Evolutionary conservation across 2,329 filamentous ascomycete species (phyloP), one percentile per base, ranked within the genome.

Genomic region (Xenoacremonium recifei): DNA sequence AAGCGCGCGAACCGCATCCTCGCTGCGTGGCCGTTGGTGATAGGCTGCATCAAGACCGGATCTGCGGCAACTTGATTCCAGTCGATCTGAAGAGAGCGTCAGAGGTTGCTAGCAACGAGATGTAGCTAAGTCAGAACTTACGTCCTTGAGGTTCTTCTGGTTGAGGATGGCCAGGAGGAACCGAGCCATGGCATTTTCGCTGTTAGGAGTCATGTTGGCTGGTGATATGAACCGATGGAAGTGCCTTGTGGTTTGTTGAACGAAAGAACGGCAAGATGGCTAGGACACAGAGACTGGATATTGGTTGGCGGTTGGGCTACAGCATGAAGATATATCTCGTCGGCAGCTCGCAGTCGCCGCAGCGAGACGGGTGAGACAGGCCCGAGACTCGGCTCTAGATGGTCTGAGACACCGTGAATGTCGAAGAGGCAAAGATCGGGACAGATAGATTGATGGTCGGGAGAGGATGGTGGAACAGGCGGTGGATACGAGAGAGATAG

Each of bases 121-220:
- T n/a, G n/a, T 15, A 9, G 29, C n/a, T 9, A 15, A 15, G 21
- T 27, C 4, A 17, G 46, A 29, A 69, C 78, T 70, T 62, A 82
- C 78, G 64, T 81, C 76, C 55, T 79, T 81, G 39, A 81, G 70
- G 44, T 71, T 75, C 63, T 79, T 80, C 63, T 82, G 78, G 60
- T 73, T 72, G 44, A 82, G 55, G 45, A 82, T 81, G 27, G 77
- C 78, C 53, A 79, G 79, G 45, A 82, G 71, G 42, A 82, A 78
- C 40, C 77, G 69, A 45, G 75, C 72, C 69, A 78, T 79, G 41
- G 70, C 67, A 57, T 74, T 79, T 57, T 82, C 77, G 51, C 72
- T 71, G 62, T 73, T 77, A 58, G 72, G 66, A 49, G 76, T 67
- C 76, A 80, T 79, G 61, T 45, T 65, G 59, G 51, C n/a, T 48